Evolutionary conservation across 2,329 filamentous ascomycete species (phyloP), one percentile per base, ranked within the genome.

Genomic region (Tolypocladium pustulatum): DNA sequence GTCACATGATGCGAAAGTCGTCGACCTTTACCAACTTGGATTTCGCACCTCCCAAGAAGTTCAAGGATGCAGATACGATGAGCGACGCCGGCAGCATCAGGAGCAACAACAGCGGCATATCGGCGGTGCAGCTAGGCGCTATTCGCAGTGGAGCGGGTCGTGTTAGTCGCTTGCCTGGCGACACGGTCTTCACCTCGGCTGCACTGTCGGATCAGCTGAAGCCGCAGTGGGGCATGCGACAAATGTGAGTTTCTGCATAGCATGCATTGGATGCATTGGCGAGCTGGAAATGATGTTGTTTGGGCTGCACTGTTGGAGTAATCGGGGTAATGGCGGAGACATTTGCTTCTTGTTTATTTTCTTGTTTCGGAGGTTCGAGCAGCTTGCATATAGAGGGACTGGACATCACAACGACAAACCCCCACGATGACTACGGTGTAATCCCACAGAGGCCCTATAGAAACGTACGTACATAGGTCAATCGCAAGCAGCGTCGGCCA

Each of bases 131-230:
- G 68, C 75, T 84, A 56, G 78, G 85, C 61, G 88, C 90, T 66
- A 86, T 96, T 66, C 89, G 91, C 63, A 82, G 77, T 59, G 92
- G 92, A 63, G 91, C 91, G 53, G 93, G 95, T 67, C 89, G 92
- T 62, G 84, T 97, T 63, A 94, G 90, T 69, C 86, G 89, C 55
- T 81, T 97, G 61, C 91, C 92, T 0, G 86, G 85, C 59, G 90
- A 92, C 65, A 83, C 87, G 51, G 90, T 96, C 59, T 92, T 91
- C 63, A 91, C 90, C 4, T 81, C 80, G 67, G 83, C 88, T 38
- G 84, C 90, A 59, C 73, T 93, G 70, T 73, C 76, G 59, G 73
- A 84, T 63, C 76, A 78, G 64, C 75, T 87, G 61, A 86, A 85
- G 73, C 84, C 83, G 51, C 73, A 75, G 57, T 86, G 83, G 83